Percentiles rank a stretch among this genome's conserved stretches.
These are phyloP conservation scores for Arachis hypogaea DNA, from an alignment of 306 rosid genomes.

Conservation along the genomic window DNA sequence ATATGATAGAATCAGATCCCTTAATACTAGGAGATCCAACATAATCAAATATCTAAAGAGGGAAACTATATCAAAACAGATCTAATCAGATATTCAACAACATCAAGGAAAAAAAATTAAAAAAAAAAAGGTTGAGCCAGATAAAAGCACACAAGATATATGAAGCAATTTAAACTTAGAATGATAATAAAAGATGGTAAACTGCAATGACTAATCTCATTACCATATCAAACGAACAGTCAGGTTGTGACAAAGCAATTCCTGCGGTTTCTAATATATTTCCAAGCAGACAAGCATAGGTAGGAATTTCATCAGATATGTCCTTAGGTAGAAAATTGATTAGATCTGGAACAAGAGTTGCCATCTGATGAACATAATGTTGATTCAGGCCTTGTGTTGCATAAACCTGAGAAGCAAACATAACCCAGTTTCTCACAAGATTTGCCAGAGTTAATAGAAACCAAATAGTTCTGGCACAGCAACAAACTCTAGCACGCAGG, in stretches of 20 bases:
- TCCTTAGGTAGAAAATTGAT: conserved; percentile 72
- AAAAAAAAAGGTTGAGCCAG: background rate
- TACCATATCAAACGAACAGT: conserved; percentile 85
- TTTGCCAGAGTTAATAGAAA: conserved; percentile 18
- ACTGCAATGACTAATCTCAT: conserved; percentile 38
- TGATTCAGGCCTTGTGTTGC: conserved; percentile 59
- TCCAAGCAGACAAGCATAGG: conserved; percentile 95
- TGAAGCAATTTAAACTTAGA: conserved; percentile 24
- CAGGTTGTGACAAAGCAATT: conserved; percentile 75
- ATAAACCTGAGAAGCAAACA: conserved; percentile 59
- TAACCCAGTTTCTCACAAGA: conserved; percentile 28
- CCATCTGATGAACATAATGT: conserved; percentile 81
- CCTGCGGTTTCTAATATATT: conserved; percentile 85
- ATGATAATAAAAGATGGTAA: conserved; percentile 29
- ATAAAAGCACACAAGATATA: conserved; percentile 18
- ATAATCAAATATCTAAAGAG: too few species aligned
- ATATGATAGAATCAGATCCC: too few species aligned
- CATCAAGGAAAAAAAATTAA: background rate
- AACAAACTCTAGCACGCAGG: conserved; percentile 15
- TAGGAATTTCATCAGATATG: conserved; percentile 76
- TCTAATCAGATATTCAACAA: too few species aligned
- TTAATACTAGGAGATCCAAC: too few species aligned
- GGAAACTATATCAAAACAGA: too few species aligned
- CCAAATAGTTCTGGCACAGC: conserved; percentile 17
- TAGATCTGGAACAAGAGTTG: conserved; percentile 63